Conservation (phyloP, 805 yeast genomes). For the Candida vaughaniae region DNA sequence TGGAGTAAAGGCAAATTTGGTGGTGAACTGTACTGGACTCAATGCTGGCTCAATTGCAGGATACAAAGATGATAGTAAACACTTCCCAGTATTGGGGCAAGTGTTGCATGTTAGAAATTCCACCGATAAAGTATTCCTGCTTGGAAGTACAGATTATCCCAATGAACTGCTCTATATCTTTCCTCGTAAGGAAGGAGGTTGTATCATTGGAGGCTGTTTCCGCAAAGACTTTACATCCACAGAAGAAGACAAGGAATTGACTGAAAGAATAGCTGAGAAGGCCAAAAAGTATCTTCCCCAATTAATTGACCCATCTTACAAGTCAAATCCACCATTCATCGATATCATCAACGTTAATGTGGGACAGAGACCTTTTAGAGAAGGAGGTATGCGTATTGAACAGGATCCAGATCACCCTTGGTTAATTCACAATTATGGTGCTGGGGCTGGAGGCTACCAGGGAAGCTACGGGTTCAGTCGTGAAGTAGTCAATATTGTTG, state of each 20-base stretch:
- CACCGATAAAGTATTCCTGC: conserved; percentile 27
- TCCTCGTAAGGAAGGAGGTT: conserved; percentile 76
- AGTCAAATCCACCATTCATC: conserved; percentile 25
- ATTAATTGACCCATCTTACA: conserved; percentile 25
- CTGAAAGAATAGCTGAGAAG: conserved; percentile 45
- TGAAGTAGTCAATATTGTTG: conserved; percentile 34
- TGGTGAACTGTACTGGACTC: conserved; percentile 61
- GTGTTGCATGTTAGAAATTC: conserved; percentile 52
- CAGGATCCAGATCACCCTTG: conserved; percentile 24
- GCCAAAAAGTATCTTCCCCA: conserved; percentile 45
- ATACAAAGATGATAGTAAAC: conserved; percentile 38
- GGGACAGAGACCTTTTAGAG: conserved; percentile 41
- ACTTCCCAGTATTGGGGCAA: conserved; percentile 61
- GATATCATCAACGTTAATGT: conserved; percentile 33
- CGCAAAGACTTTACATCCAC: conserved; percentile 14
- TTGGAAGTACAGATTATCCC: conserved; percentile 19
- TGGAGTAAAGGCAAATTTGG: conserved; percentile 44
- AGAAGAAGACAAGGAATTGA: conserved; percentile 41
- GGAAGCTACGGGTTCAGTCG: conserved; percentile 63
- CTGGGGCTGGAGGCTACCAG: conserved; percentile 79
- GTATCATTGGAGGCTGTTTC: conserved; percentile 60
- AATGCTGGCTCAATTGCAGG: conserved; percentile 45
- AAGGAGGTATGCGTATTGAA: conserved; percentile 36
- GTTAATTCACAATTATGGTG: conserved; percentile 67
- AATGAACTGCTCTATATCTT: conserved; percentile 56